These are phyloP conservation scores for Trametes pubescens DNA, from an alignment of 1,284 basidiomycete species.

Conservation along the genomic window DNA sequence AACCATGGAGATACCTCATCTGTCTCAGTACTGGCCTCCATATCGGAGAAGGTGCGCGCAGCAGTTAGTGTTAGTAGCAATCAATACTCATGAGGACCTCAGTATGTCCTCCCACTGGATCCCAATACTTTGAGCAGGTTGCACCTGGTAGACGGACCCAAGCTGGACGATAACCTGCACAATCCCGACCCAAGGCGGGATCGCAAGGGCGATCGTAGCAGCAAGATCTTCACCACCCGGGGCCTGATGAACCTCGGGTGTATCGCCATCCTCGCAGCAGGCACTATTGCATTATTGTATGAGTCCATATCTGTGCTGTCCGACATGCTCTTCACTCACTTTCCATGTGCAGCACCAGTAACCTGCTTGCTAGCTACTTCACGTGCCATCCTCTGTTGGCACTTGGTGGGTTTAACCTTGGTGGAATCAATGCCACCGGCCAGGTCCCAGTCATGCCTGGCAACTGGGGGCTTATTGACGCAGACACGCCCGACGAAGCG, in stretches of 20 bases:
- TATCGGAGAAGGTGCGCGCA: slow-evolving; percentile 45
- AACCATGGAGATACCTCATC: slow-evolving; percentile 51
- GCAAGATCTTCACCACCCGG: slow-evolving; percentile 73
- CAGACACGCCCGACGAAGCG: slow-evolving; percentile 72
- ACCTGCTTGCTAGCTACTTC: slow-evolving; percentile 81
- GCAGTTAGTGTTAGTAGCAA: too few relatives aligned
- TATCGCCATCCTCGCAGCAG: slow-evolving; percentile 66
- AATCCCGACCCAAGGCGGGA: slow-evolving; percentile 80
- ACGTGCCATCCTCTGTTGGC: slow-evolving; percentile 56
- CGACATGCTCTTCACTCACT: neutral
- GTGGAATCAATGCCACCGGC: slow-evolving; percentile 83
- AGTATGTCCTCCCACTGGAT: slow-evolving; percentile 80
- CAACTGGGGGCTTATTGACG: slow-evolving; percentile 78
- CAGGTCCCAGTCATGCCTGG: slow-evolving; percentile 72
- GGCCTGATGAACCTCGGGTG: slow-evolving; percentile 84
- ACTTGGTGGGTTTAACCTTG: slow-evolving; percentile 78
- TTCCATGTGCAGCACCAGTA: slow-evolving; percentile 67
- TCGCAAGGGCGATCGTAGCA: slow-evolving; percentile 63
- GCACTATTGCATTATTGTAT: slow-evolving; percentile 78
- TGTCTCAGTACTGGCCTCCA: slow-evolving; percentile 39
- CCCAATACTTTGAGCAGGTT: slow-evolving; percentile 65
- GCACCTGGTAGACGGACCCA: slow-evolving; percentile 45
- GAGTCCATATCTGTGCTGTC: slow-evolving; percentile 35
- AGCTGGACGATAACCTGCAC: slow-evolving; percentile 78
- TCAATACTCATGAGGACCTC: slow-evolving; percentile 1